These are phyloP conservation scores for Calonectria pteridis DNA, from an alignment of 2,329 filamentous ascomycete genomes.

Conservation along the genomic window DNA sequence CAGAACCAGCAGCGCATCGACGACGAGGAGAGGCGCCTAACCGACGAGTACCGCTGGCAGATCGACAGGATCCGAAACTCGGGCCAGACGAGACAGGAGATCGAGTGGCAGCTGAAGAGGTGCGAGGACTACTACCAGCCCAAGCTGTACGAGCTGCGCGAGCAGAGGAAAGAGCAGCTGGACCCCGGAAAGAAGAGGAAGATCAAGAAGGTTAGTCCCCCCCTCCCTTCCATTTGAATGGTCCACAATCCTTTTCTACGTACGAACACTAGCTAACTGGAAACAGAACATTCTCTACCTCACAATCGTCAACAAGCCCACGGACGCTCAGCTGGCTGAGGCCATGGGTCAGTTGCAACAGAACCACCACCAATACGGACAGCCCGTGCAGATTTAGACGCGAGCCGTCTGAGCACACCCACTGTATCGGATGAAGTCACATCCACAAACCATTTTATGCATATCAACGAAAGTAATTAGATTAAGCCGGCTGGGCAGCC, in stretches of 20 bases:
- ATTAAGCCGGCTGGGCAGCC: not conserved
- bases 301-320: not conserved
- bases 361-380: not conserved
- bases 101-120: not conserved
- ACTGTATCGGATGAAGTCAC: not conserved
- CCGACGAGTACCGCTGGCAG: not conserved
- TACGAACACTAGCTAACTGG: not conserved
- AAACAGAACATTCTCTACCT: not conserved
- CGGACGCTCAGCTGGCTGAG: not conserved
- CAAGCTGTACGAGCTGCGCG: not conserved
- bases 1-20: not conserved
- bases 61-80: slow-evolving; percentile 1
- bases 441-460: not conserved
- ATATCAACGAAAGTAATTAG: not conserved
- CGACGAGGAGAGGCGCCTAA: not conserved
- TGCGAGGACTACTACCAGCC: not conserved
- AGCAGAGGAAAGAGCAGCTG: too few relatives aligned
- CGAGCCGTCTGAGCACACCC: not conserved
- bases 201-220: not conserved
- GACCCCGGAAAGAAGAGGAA: not conserved
- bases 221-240: fast-evolving
- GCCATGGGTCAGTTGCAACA: not conserved
- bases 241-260: too few relatives aligned
- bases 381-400: not conserved
- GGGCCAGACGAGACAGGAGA: not conserved